Base-by-base conservation (phyloP, 805 yeast species). In the Diddensiella caesifluorescens region DNA sequence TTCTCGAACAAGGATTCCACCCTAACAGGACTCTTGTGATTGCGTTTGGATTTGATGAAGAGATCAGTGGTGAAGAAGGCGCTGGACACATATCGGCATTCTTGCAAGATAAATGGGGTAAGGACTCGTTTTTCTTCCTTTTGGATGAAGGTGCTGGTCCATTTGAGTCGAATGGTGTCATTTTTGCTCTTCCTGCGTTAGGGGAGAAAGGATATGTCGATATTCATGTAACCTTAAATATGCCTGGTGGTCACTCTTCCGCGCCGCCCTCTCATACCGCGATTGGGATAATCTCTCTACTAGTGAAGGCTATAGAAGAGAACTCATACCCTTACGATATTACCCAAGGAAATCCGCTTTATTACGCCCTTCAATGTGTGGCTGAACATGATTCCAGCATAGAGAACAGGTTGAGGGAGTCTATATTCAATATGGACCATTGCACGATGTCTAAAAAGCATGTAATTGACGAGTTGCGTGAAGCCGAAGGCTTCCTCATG, bases 21-120 rank as follows among this genome's bases (percentile, higher is more conserved):
- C 85, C 88, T n/a, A 59, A 69, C 39, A 74, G 95, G 60, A 71
- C 85, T 1, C 58, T 83, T 12, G 47, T 85, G 7, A 56, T 80
- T 2, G 77, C 84, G 0, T 76, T 80, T 54, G 95, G 95, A 1
- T 82, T 75, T 51, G 95, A 86, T 55, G 95, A 85, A 64, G 95
- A 86, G 57, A 71, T 74, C 28, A 68, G 75, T 27, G 94, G 94
- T 4, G 45, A 49, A 15, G 59, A 65, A 5, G 89, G 90, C 39
- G 95, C 94, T 4, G 50, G 56, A 1, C 41, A 61, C n/a, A 63
- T 85, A 15, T 69, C 73, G 7, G 48, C 68, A 29, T 63, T 62
- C 45, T 55, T 86, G 16, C 60, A 66, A 22, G 67, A 73, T 18
- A 69, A 70, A 42, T 80, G 75, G 52, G 95, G 95, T 4, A 52